These are phyloP conservation scores for Magnolia kwangsiensis DNA, from an alignment of 164 flowering plant genomes.

Conservation along the genomic window DNA sequence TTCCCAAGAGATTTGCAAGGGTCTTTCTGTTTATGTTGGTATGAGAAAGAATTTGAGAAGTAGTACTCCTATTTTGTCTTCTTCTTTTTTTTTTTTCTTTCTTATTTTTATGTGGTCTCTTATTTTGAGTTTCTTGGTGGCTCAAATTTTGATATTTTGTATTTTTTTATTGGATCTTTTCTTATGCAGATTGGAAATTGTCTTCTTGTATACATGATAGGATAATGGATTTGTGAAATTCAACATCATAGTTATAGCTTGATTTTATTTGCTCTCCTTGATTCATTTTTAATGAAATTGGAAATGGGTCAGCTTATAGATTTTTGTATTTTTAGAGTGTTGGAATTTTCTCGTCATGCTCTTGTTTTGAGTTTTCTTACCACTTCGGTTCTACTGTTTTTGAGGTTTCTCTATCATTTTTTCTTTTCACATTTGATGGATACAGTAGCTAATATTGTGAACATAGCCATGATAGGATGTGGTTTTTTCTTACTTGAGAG, in stretches of 20 bases:
- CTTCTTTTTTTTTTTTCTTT: neutral
- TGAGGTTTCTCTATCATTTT: no score
- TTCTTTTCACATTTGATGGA: no score
- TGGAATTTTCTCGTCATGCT: neutral
- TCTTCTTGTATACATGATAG: neutral
- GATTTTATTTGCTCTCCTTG: neutral
- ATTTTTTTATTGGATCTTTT: neutral
- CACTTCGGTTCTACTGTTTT: no score
- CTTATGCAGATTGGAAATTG: neutral
- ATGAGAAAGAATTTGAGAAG: neutral
- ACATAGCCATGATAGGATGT: no score
- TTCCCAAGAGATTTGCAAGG: neutral
- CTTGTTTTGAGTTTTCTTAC: no score
- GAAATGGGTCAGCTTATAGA: neutral
- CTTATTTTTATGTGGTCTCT: neutral
- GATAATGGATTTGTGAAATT: no score
- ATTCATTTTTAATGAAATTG: slow-evolving; percentile 6
- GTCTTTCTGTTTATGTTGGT: neutral
- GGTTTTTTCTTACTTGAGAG: no score
- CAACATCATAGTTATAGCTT: neutral
- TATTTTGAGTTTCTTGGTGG: neutral
- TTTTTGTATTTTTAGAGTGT: neutral
- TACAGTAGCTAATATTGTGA: no score
- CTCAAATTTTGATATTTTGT: neutral
- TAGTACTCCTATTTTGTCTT: neutral